A percentile compares a stretch with the other conserved stretches of the same genome.
phyloP scores from a whole-genome alignment of 805 yeast genomes.

The Starmerella roubikii region DNA sequence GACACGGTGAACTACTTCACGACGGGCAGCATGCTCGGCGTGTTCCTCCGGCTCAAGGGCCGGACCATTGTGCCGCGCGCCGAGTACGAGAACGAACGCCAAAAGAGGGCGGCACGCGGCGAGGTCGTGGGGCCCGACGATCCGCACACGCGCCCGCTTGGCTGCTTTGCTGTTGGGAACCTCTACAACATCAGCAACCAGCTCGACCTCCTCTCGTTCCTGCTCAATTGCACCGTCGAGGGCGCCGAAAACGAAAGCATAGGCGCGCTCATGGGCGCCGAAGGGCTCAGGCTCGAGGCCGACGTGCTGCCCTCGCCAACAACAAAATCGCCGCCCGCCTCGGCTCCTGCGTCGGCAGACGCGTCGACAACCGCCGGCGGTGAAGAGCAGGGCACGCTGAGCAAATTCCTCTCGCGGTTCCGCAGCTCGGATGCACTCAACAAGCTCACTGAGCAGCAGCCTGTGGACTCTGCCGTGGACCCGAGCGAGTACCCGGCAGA shows the following conservation, averaged over 20 bases:
- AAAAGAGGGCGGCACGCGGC: no score
- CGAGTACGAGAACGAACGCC: constrained; percentile 1
- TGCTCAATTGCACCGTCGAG: constrained; percentile 70
- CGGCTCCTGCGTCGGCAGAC: neutral
- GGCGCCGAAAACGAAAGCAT: constrained; percentile 17
- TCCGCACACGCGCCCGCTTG: constrained; percentile 22
- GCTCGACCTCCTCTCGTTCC: constrained; percentile 82
- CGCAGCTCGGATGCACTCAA: neutral
- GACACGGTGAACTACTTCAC: constrained; percentile 56
- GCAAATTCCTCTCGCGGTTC: constrained; percentile 2
- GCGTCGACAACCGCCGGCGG: neutral
- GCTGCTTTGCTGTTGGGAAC: constrained; percentile 51
- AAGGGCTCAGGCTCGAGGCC: constrained; percentile 21
- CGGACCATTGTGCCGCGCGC: constrained; percentile 9
- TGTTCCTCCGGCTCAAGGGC: constrained; percentile 18
- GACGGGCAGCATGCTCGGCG: constrained; percentile 21
- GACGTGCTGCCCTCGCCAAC: constrained; percentile 16
- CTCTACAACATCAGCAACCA: constrained; percentile 76
- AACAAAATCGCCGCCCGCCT: neutral
- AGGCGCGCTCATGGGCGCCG: constrained; percentile 3
- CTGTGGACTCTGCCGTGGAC: neutral
- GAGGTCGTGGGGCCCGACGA: neutral
- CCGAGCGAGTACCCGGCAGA: constrained; percentile 1
- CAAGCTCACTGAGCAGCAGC: neutral
- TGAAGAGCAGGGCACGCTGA: neutral